These are phyloP conservation scores for Chlorella sp. DNA, from an alignment of 139 green algal genomes.

Conservation along the genomic window DNA sequence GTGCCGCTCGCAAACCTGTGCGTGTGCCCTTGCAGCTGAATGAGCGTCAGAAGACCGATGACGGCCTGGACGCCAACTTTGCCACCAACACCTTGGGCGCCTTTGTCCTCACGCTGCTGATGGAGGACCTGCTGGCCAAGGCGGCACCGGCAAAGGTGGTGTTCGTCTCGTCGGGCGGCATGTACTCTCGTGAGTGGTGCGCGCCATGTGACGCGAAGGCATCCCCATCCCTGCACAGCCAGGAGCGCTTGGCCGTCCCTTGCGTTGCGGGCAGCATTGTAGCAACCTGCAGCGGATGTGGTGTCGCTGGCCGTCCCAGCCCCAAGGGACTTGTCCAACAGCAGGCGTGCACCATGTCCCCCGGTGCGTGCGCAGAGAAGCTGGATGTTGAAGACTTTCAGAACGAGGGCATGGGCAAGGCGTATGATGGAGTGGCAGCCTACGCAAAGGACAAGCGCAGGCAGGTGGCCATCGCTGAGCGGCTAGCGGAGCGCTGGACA, in stretches of 20 bases:
- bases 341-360: too few relatives aligned
- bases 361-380: conserved; percentile 15
- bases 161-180: conserved; percentile 52
- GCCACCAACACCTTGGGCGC: conserved; percentile 59
- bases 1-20: neutral
- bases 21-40: conserved; percentile 31
- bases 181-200: conserved; percentile 21
- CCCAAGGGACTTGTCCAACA: too few relatives aligned
- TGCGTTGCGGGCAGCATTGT: too few relatives aligned
- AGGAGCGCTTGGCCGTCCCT: too few relatives aligned
- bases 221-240: too few relatives aligned
- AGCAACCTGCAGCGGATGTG: too few relatives aligned
- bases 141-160: conserved; percentile 36
- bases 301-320: too few relatives aligned
- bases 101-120: conserved; percentile 44
- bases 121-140: conserved; percentile 38
- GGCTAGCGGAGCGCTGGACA: conserved; percentile 35
- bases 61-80: conserved; percentile 58
- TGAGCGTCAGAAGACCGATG: conserved; percentile 30
- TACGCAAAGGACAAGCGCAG: conserved; percentile 49
- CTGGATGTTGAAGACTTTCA: conserved; percentile 48
- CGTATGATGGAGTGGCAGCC: conserved; percentile 32
- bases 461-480: conserved; percentile 45
- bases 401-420: conserved; percentile 16
- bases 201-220: too few relatives aligned